Evolutionary conservation across 495 filamentous ascomycete species (phyloP).

Genomic region (Tuber calosporum): DNA sequence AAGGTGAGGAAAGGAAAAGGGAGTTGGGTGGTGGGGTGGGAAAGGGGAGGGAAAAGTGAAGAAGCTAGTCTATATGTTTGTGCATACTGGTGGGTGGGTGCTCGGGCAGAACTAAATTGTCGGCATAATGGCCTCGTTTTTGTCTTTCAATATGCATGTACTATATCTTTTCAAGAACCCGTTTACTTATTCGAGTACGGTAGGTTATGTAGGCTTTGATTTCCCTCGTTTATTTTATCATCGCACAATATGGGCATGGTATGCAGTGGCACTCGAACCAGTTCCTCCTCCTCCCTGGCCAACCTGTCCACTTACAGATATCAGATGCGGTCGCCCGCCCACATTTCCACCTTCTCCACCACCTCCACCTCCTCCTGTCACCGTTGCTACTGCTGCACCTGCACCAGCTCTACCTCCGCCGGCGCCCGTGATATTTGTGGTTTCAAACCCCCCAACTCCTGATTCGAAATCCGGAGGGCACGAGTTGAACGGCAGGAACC

Average conservation of each 20-base stretch:
- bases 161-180: neutral
- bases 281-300: conserved; percentile 18
- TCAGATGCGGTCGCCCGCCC: conserved; percentile 36
- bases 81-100: neutral
- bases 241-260: conserved; percentile 32
- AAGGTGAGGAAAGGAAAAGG: neutral
- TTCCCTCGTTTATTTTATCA: conserved; percentile 36
- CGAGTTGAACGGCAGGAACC: conserved; percentile 88
- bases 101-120: neutral
- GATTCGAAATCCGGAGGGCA: conserved; percentile 41
- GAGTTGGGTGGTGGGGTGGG: neutral
- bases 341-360: conserved; percentile 22
- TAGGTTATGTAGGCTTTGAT: neutral
- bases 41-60: neutral
- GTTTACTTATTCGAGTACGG: too few species aligned
- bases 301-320: conserved; percentile 25
- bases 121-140: neutral
- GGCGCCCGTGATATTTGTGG: conserved; percentile 27
- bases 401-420: conserved; percentile 26
- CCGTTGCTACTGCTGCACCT: conserved; percentile 1
- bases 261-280: conserved; percentile 25
- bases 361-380: conserved; percentile 8
- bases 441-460: conserved; percentile 56
- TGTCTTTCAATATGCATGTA: neutral
- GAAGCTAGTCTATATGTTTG: neutral